Base-by-base conservation (phyloP, 805 yeast species). In the Clavispora santaluciae region DNA sequence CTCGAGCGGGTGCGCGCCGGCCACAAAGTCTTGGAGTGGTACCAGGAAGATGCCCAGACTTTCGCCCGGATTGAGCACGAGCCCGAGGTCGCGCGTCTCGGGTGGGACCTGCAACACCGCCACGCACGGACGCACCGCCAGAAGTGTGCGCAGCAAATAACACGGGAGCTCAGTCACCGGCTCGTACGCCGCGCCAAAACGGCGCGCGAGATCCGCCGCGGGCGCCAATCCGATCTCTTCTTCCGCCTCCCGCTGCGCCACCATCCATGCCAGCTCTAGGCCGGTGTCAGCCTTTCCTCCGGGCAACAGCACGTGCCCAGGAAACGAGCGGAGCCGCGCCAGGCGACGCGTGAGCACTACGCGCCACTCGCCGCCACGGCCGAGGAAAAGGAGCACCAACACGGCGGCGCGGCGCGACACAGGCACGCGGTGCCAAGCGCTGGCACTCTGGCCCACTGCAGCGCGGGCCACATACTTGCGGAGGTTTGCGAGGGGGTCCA, bases 271-370 rank as follows among this genome's bases (percentile, higher is more conserved):
- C 11, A 74, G 61, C 51, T 87, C 88, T 15, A 75, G 66, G 0
- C 73, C 78, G 31, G 50, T 56, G 59, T 90, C 97, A 4, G 95
- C 89, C 55, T 83, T 86, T 7, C 97, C 98, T 2, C 98, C 98
- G 4, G 98, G 98, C 7, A 90, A 68, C 1, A 96, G 87, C 5
- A 86, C 85, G 59, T 90, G 96, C 5, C 97, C 96, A 0, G 93
- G 84, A 63, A 89, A 90, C 39, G 77, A 77, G 36, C 79, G 69
- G 51, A 91, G 68, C 26, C 73, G 68, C 36, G 83, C 70, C 3
- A 95, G 80, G 46, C 98, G 63, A 51, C 84, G 81, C 1, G 97
- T 90, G 38, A 90, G 62, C 3, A 90, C 68, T 23, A 87, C 95
- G 33, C 91, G 63, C 15, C 89, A 61, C 49, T 88, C 95, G 2